Percentiles rank a stretch among this genome's conserved stretches.
phyloP scores from a whole-genome alignment of 768 basidiomycete genomes.

The Porpolomopsis calyptriformis region DNA sequence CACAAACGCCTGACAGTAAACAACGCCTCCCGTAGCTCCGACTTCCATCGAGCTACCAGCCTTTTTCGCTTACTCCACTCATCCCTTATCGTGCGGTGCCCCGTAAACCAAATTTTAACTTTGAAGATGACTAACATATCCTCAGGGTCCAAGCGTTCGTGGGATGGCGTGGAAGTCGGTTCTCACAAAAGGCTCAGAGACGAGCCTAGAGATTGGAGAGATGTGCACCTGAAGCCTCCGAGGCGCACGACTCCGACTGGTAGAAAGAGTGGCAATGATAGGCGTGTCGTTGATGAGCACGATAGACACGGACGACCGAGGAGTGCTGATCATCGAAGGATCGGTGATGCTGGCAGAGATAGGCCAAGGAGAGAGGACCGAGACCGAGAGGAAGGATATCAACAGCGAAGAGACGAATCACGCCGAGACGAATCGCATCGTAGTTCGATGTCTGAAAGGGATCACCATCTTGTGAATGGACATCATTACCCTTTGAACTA shows the following conservation, averaged over 20 bases:
- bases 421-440: conserved; percentile 4
- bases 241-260: conserved; percentile 17
- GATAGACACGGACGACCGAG: conserved; percentile 21
- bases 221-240: conserved; percentile 45
- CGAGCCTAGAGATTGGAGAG: conserved; percentile 58
- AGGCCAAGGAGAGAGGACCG: conserved; percentile 11
- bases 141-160: conserved; percentile 76
- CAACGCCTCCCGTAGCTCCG: not conserved
- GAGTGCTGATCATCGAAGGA: conserved; percentile 25
- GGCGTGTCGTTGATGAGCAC: conserved; percentile 21
- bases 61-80: conserved; percentile 4
- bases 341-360: conserved; percentile 27
- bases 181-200: conserved; percentile 47
- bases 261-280: conserved; percentile 28
- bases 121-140: conserved; percentile 69
- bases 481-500: conserved; percentile 14
- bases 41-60: not conserved
- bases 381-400: conserved; percentile 19
- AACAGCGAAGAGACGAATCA: conserved; percentile 10
- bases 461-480: conserved; percentile 13
- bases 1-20: not conserved
- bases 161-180: conserved; percentile 46
- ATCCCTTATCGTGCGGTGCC: conserved; percentile 68
- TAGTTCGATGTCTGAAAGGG: conserved; percentile 13
- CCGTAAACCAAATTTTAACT: conserved; percentile 47